Evolutionary conservation across 176 grass and related monocot species (phyloP), one percentile per base, ranked within the genome.

Genomic region (Bromus sterilis): DNA sequence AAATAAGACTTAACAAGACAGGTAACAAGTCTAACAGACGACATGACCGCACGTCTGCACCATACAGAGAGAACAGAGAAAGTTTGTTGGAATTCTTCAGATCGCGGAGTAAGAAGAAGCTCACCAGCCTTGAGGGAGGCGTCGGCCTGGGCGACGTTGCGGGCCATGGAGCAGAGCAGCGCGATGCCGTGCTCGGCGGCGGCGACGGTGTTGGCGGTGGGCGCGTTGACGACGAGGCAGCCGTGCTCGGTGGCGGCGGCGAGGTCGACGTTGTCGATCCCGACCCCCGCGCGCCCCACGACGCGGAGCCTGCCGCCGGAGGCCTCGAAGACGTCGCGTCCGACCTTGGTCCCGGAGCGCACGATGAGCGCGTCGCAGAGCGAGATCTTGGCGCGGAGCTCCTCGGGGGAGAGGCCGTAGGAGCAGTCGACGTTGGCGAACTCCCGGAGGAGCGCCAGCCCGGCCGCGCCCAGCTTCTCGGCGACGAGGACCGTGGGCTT

Each of bases 241-340:
- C 94, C 88, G 8, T 93, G 94, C 88, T 93, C 94, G 32, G 94
- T 97, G 68, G 94, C 94, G 23, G 94, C 94, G 76, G 91, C 80
- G 60, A 97, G 94, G 21, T 97, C 94, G 24, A 97, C 94, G 87
- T 97, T 97, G 84, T 97, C 94, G 71, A 93, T 97, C 86, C 94
- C 91, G 13, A 97, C 94, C 0, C 94, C 94, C 0, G 94, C 94
- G 11, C 94, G 91, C 26, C 94, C 94, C 4, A 97, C 94, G 25
- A 97, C 91, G 31, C 91, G 94, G 56, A 97, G 91, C 73, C 89
- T 37, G 0, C 94, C 91, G 0, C 81, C 83, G 0, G 94, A 91
- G 0, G 91, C 84, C 78, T 97, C 94, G 55, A 97, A 97, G 11
- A 97, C 94, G 74, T 88, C 82, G 49, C 94, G 86, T 2, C 80